A percentile compares a stretch with the other conserved stretches of the same genome.
phyloP scores from a whole-genome alignment of 192 early-diverging fungal genomes.

The Fimicolochytrium jonesii region DNA sequence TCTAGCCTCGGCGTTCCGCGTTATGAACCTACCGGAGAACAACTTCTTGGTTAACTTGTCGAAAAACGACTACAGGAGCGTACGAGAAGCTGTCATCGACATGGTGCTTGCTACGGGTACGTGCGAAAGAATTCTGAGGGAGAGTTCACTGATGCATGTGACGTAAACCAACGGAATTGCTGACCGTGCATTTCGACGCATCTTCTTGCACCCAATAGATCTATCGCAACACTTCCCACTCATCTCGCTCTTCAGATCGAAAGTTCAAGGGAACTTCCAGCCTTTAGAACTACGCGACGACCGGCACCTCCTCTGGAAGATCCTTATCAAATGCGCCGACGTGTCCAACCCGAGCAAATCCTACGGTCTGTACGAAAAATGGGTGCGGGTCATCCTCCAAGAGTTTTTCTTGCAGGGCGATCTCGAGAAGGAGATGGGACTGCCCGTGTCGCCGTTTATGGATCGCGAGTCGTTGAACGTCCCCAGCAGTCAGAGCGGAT shows the following conservation, averaged over 20 bases:
- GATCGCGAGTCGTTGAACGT: slow-evolving; percentile 48
- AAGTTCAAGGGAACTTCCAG: slow-evolving; percentile 36
- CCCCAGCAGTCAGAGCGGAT: slow-evolving; percentile 46
- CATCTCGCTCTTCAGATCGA: slow-evolving; percentile 50
- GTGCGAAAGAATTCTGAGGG: too few species aligned
- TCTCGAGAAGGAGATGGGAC: slow-evolving; percentile 36
- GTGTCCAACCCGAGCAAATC: slow-evolving; percentile 52
- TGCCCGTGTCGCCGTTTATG: slow-evolving; percentile 47
- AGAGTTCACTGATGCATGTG: too few species aligned
- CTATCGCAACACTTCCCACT: slow-evolving; percentile 47
- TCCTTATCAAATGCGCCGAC: slow-evolving; percentile 56
- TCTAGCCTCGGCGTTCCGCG: slow-evolving; percentile 35
- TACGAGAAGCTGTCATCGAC: slow-evolving; percentile 45
- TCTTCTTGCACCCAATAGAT: too few species aligned
- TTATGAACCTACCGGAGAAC: slow-evolving; percentile 36
- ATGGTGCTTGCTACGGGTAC: slow-evolving; percentile 52
- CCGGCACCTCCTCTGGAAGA: slow-evolving; percentile 42
- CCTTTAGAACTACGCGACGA: slow-evolving; percentile 43
- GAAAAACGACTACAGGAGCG: slow-evolving; percentile 30
- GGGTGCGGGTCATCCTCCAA: slow-evolving; percentile 38
- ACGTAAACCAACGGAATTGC: too few species aligned
- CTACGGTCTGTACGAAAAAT: slow-evolving; percentile 34
- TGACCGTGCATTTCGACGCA: too few species aligned
- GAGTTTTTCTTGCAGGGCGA: slow-evolving; percentile 54
- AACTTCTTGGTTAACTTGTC: slow-evolving; percentile 44